Evolutionary conservation across 441 rosid genomes (phyloP), one percentile per base, ranked within the genome.

Genomic region (Euphorbia schlechtendalii): DNA sequence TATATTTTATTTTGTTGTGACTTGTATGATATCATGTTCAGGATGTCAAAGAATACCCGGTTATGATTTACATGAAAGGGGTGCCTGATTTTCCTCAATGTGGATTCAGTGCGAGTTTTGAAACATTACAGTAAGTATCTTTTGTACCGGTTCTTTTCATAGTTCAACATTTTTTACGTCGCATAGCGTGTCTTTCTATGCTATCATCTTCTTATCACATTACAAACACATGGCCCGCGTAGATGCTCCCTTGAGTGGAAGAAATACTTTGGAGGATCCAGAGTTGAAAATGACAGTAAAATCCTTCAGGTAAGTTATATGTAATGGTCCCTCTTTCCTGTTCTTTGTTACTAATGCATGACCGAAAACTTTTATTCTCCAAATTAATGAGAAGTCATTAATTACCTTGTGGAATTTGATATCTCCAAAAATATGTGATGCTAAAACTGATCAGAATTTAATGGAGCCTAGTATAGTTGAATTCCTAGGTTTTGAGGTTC

Each of bases 11-110:
- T 51, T 12, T 51, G 27, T 51, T 51, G 7, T 51, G 9, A 51
- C 10, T 20, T 25, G 54, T 20, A 48, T 79, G 57, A 7, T 34
- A 66, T 69, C 51, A 78, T 65, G 62, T 73, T 20, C 73, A 93
- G 97, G 99, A 93, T 86, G 89, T 93, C 62, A 87, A 77, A 78
- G 86, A 81, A 17, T 83, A 93, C 51, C 96, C 96, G 28, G 89
- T 90, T 58, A 89, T 93, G 93, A 74, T 93, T 45, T 93, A 88
- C 82, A 93, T 90, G 96, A 90, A 93, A 81, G 99, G 97, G 64
- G 83, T 84, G 53, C 96, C 97, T 55, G 95, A 90, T 49, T 61
- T 72, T 76, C 97, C 93, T 74, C 96, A 84, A 70, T 93, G 99
- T 78, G 96, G 97, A 53, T 93, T 90, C 74, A 93, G 99, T 74